These are phyloP conservation scores for Lecanoromycetidae sp. DNA, from an alignment of 2,329 filamentous ascomycete species.

Conservation along the genomic window DNA sequence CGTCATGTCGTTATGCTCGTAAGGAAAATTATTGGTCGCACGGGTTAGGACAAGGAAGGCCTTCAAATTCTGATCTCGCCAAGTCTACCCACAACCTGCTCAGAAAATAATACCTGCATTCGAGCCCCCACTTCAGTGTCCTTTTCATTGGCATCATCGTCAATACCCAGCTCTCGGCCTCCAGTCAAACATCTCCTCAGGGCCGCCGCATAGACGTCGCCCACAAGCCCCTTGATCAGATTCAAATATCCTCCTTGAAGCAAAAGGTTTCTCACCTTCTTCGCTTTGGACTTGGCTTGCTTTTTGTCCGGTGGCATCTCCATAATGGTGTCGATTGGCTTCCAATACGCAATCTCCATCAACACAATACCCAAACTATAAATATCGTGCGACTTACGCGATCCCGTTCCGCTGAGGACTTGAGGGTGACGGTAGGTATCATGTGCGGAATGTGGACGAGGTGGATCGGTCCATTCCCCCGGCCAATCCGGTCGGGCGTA, in stretches of 20 bases:
- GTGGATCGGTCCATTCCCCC: constrained; percentile 41
- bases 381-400: constrained; percentile 41
- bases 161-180: constrained; percentile 5
- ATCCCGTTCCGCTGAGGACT: constrained; percentile 30
- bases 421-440: constrained; percentile 42
- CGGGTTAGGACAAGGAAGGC: no score
- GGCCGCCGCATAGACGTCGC: constrained; percentile 31
- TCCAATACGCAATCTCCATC: constrained; percentile 44
- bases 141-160: background rate
- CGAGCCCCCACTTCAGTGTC: background rate
- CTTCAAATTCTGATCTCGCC: background rate
- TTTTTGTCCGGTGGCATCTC: constrained; percentile 27
- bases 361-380: constrained; percentile 43
- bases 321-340: constrained; percentile 35
- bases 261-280: constrained; percentile 23
- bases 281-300: constrained; percentile 21
- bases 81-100: constrained; percentile 6
- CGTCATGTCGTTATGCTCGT: no score
- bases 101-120: background rate
- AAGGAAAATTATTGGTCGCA: no score
- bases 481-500: constrained; percentile 40
- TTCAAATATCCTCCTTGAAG: background rate
- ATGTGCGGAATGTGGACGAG: constrained; percentile 33
- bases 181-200: constrained; percentile 30
- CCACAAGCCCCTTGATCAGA: constrained; percentile 30